These are phyloP conservation scores for Mucor sp. DNA, from an alignment of 371 early-diverging fungal genomes.

Conservation along the genomic window DNA sequence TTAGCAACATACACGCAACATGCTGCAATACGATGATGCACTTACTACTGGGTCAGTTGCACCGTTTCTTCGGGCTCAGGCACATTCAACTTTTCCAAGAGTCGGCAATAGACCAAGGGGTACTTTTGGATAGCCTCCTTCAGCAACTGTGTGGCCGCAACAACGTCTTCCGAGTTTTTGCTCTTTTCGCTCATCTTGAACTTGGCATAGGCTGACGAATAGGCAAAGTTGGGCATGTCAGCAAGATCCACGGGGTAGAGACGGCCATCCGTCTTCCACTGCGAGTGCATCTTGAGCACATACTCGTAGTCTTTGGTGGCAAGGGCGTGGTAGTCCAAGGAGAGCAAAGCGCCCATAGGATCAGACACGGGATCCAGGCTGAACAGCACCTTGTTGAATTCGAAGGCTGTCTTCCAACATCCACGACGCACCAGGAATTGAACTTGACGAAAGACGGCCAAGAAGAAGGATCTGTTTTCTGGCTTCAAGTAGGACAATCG, in stretches of 20 bases:
- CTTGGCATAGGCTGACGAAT: conserved; percentile 74
- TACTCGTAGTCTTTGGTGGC: conserved; percentile 78
- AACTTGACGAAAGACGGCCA: conserved; percentile 84
- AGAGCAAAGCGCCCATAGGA: conserved; percentile 73
- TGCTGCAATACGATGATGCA: neutral
- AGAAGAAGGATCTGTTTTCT: conserved; percentile 82
- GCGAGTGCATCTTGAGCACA: conserved; percentile 50
- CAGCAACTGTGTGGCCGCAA: conserved; percentile 55
- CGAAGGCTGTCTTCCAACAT: conserved; percentile 93
- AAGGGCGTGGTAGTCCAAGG: conserved; percentile 85
- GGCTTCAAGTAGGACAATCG: conserved; percentile 70
- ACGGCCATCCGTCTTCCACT: conserved; percentile 44
- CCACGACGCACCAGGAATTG: conserved; percentile 84
- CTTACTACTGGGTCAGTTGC: conserved; percentile 13
- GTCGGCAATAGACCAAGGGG: conserved; percentile 34
- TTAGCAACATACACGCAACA: neutral
- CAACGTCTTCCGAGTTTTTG: conserved; percentile 17
- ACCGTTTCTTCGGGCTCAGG: conserved; percentile 10
- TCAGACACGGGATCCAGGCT: conserved; percentile 79
- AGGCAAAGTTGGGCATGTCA: conserved; percentile 78
- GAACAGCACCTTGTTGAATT: conserved; percentile 80
- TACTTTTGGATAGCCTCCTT: conserved; percentile 63
- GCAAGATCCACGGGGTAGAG: conserved; percentile 35
- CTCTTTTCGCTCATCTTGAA: conserved; percentile 62
- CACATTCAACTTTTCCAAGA: conserved; percentile 42